phyloP scores from a whole-genome alignment of 1,284 basidiomycete genomes.

The Cryptococcus floricola region DNA sequence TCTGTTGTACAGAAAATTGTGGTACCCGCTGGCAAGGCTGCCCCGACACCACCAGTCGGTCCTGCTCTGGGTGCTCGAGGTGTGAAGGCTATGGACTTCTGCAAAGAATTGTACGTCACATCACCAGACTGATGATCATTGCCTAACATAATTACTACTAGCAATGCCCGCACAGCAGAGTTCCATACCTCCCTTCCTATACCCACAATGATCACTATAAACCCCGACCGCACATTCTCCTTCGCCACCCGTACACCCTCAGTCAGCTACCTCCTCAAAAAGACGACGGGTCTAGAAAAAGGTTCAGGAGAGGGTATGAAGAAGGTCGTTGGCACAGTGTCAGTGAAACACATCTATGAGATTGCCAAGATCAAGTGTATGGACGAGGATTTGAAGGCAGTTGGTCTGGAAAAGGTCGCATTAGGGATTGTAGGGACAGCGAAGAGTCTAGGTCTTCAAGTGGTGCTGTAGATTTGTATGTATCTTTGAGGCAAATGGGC shows the following conservation, averaged over 20 bases:
- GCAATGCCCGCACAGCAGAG: constrained; percentile 85
- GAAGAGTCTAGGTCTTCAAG: constrained; percentile 75
- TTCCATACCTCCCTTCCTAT: constrained; percentile 81
- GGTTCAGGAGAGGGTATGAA: constrained; percentile 57
- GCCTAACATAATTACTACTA: constrained; percentile 7
- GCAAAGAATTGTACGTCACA: constrained; percentile 70
- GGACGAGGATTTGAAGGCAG: constrained; percentile 80
- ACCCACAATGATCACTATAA: constrained; percentile 86
- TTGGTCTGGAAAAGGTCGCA: constrained; percentile 80
- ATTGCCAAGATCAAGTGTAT: constrained; percentile 95
- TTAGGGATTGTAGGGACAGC: constrained; percentile 81
- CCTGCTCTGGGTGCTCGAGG: constrained; percentile 96
- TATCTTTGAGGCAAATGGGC: background rate
- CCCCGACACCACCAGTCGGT: constrained; percentile 93
- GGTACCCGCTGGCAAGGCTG: constrained; percentile 89
- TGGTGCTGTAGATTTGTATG: constrained; percentile 61
- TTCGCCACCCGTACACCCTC: constrained; percentile 91
- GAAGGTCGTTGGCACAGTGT: constrained; percentile 68
- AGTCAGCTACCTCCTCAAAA: constrained; percentile 85
- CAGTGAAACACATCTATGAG: constrained; percentile 96
- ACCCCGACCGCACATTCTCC: constrained; percentile 91
- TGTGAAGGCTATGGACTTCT: constrained; percentile 99
- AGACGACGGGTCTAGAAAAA: constrained; percentile 85
- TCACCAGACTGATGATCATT: too few species aligned
- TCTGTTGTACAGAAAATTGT: constrained; percentile 64